phyloP scores from a whole-genome alignment of 2,329 filamentous ascomycete genomes.

The Paecilomyces niveus region DNA sequence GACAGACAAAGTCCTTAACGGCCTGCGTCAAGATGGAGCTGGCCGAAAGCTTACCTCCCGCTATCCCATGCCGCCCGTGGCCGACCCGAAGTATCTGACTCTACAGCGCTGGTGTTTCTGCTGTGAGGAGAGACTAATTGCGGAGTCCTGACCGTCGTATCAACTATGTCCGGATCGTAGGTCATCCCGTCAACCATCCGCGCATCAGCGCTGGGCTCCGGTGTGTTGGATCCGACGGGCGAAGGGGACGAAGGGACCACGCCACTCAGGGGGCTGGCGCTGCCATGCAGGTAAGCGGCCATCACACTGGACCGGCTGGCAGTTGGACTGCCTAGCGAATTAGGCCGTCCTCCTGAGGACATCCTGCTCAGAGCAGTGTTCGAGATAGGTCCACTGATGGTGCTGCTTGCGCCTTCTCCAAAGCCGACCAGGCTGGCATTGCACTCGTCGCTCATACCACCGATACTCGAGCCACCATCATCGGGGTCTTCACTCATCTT shows the following conservation, averaged over 20 bases:
- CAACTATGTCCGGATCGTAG: constrained; percentile 55
- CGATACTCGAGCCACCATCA: constrained; percentile 56
- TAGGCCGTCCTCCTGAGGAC: constrained; percentile 26
- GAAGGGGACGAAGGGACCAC: constrained; percentile 30
- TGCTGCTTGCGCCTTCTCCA: constrained; percentile 82
- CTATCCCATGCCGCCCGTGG: background rate
- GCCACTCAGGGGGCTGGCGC: constrained; percentile 37
- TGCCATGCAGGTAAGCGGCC: constrained; percentile 21
- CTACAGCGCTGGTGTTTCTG: constrained; percentile 10
- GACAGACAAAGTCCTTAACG: background rate
- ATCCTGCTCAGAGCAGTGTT: constrained; percentile 44
- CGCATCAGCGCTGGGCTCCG: constrained; percentile 44
- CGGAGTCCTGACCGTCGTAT: constrained; percentile 57
- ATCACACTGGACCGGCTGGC: constrained; percentile 23
- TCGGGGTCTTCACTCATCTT: constrained; percentile 61
- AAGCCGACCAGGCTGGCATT: constrained; percentile 82
- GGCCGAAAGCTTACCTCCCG: background rate
- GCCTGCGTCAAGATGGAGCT: background rate
- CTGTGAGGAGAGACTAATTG: constrained; percentile 38
- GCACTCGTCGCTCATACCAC: constrained; percentile 79
- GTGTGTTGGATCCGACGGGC: constrained; percentile 31
- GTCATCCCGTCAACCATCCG: constrained; percentile 62
- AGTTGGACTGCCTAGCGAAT: constrained; percentile 35
- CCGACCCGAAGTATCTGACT: constrained; percentile 6
- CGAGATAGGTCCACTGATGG: constrained; percentile 69